Evolutionary conservation across 345 rosid genomes (phyloP), one percentile per base, ranked within the genome.

Genomic region (Hirschfeldia incana): DNA sequence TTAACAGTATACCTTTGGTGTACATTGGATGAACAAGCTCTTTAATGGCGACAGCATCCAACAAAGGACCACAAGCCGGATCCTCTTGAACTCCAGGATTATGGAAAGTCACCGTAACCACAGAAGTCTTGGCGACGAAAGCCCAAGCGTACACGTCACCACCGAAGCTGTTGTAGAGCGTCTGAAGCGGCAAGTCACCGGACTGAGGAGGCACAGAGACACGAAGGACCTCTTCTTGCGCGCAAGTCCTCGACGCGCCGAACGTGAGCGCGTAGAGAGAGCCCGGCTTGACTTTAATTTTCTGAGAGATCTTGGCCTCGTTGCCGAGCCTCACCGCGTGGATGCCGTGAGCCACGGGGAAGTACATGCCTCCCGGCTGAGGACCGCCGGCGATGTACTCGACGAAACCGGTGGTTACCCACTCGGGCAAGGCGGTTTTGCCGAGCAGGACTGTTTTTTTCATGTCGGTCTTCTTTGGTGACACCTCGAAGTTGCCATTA

Each of bases 301-400:
- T 82, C 82, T 95, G 99, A 28, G 98, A 93, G 78, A 93, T 90
- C 2, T 91, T 79, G 9, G 99, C 99, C 69, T 93, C 98, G 39
- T 95, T 95, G 1, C 99, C 99, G 9, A 95, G 89, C 83, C 97
- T 90, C 6, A 95, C 92, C 0, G 99, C 99, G 77, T 95, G 99
- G 39, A 88, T 85, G 3, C 99, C 99, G 53, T 91, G 98, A 65
- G 97, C 90, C 21, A 95, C 98, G 0, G 96, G 79, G 21, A 91
- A 91, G 70, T 65, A 95, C 96, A 93, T 86, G 32, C 99, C 99
- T 13, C 99, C 99, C 0, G 97, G 93, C 64, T 95, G 99, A 7
- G 98, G 98, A 69, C 99, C 99, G 29, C 93, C 98, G 27, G 92
- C 73, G 78, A 95, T 92, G 89, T 90, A 95, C 78, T 95, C 99